Percentiles rank a stretch among this genome's conserved stretches.
These are phyloP conservation scores for Aspergillus alliaceus DNA, from an alignment of 2,329 filamentous ascomycete species.

Conservation along the genomic window DNA sequence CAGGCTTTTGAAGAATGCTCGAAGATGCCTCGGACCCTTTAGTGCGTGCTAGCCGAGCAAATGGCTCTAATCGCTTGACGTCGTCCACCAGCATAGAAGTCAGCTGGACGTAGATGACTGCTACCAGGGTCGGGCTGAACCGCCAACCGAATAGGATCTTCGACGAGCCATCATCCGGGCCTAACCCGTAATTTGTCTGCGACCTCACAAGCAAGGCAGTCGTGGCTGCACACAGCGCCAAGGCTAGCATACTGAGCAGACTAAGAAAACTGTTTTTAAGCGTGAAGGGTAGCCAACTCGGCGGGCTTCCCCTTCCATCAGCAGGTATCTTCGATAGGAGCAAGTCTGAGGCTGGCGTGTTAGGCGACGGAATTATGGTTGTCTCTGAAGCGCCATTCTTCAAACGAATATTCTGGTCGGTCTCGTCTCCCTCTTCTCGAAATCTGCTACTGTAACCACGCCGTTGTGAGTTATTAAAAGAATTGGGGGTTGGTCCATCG, in stretches of 20 bases:
- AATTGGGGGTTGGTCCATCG: background rate
- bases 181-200: background rate
- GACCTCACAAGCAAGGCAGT: background rate
- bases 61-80: background rate
- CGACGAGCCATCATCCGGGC: background rate
- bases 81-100: conserved; percentile 1
- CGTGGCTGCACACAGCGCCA: background rate
- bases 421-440: background rate
- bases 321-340: background rate
- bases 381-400: background rate
- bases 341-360: background rate
- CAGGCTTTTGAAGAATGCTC: background rate
- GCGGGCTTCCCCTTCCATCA: background rate
- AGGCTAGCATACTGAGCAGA: background rate
- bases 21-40: background rate
- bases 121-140: background rate
- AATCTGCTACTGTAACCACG: background rate
- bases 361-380: background rate
- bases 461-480: background rate
- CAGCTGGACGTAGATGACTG: background rate
- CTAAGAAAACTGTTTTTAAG: background rate
- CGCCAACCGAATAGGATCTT: background rate
- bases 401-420: background rate
- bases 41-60: background rate
- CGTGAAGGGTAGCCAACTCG: background rate